Conservation (phyloP, 768 basidiomycete species). For the Gloeophyllum trabeum region DNA sequence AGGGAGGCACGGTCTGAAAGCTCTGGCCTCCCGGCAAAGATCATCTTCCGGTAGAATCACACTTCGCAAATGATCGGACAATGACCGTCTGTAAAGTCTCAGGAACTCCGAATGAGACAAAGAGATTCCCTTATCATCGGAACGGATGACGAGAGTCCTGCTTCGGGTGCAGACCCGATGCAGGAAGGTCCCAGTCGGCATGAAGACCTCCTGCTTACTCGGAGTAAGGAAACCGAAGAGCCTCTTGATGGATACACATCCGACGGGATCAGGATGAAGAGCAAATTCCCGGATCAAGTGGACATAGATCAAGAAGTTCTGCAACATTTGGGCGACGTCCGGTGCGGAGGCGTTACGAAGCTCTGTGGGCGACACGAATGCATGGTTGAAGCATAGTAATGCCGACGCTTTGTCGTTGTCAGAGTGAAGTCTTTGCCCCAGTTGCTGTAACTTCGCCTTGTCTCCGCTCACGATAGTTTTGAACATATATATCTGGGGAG, state of each 20-base stretch:
- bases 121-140: too few species aligned
- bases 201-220: constrained; percentile 18
- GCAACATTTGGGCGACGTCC: constrained; percentile 20
- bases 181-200: constrained; percentile 18
- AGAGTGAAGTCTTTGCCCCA: constrained; percentile 21
- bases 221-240: constrained; percentile 23
- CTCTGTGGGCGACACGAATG: constrained; percentile 18
- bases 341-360: constrained; percentile 14
- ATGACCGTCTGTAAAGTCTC: constrained; percentile 10
- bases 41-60: constrained; percentile 22
- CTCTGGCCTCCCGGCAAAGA: constrained; percentile 15
- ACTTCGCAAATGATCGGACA: constrained; percentile 17
- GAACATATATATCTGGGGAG: constrained; percentile 21
- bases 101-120: constrained; percentile 15
- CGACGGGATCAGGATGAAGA: constrained; percentile 17
- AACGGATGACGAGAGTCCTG: not conserved
- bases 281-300: not conserved
- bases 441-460: constrained; percentile 14
- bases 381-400: constrained; percentile 31
- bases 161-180: constrained; percentile 3
- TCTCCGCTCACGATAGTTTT: constrained; percentile 17
- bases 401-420: constrained; percentile 18
- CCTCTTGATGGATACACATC: constrained; percentile 12
- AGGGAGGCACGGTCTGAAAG: constrained; percentile 28
- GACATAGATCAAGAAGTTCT: constrained; percentile 23